Percentiles rank a stretch among this genome's conserved stretches.
These are phyloP conservation scores for Penstemon newberryi DNA, from an alignment of 257 asterid genomes.

Conservation along the genomic window DNA sequence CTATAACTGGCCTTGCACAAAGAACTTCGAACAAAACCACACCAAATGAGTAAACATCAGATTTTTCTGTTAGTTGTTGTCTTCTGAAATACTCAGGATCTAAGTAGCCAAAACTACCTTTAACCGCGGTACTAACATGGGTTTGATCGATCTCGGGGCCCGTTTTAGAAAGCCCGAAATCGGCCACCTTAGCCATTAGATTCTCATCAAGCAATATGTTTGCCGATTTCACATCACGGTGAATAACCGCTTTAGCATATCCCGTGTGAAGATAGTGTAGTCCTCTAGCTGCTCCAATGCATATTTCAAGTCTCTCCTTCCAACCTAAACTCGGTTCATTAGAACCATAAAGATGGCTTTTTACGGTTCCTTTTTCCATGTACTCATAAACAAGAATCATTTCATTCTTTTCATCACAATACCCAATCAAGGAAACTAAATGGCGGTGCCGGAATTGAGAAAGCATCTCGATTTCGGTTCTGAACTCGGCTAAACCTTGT, in stretches of 20 bases:
- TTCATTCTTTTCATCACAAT: constrained; percentile 54
- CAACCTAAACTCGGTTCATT: constrained; percentile 43
- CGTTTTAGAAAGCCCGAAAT: constrained; percentile 67
- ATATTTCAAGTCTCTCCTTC: constrained; percentile 56
- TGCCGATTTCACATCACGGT: constrained; percentile 71
- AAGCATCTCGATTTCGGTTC: constrained; percentile 63
- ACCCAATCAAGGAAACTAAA: constrained; percentile 66
- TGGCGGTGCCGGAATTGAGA: constrained; percentile 62
- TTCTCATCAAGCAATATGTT: constrained; percentile 64
- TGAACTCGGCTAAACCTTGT: constrained; percentile 39
- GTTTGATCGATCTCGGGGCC: constrained; percentile 45
- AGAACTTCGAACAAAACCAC: constrained; percentile 62
- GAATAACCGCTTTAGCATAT: constrained; percentile 45
- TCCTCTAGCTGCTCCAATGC: constrained; percentile 68
- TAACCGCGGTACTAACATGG: constrained; percentile 70
- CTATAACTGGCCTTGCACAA: constrained; percentile 49
- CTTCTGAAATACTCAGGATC: constrained; percentile 66
- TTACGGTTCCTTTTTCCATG: constrained; percentile 58
- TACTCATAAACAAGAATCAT: constrained; percentile 75
- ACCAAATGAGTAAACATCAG: constrained; percentile 74
- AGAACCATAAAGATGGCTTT: constrained; percentile 48
- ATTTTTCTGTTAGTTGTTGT: constrained; percentile 62
- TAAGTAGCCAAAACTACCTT: constrained; percentile 69
- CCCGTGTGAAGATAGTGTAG: constrained; percentile 63
- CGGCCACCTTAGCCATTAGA: constrained; percentile 65